Percentiles rank a stretch among this genome's conserved stretches.
phyloP scores from a whole-genome alignment of 2,329 filamentous ascomycete genomes.

The Sclerotinia glacialis region DNA sequence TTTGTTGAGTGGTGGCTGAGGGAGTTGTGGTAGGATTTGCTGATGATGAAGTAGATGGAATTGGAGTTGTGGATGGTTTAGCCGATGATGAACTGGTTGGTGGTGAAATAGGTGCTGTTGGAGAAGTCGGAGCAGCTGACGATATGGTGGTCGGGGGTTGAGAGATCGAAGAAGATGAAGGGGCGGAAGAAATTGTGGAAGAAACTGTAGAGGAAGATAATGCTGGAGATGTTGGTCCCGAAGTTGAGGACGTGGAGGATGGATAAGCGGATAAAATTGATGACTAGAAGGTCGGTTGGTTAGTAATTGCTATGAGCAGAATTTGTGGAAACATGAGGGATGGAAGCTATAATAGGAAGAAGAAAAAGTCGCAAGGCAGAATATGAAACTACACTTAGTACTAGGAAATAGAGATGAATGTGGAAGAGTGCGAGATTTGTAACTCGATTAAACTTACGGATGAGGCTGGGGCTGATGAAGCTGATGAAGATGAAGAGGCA shows the following conservation, averaged over 20 bases:
- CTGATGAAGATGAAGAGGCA: not conserved
- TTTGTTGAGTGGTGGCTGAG: slow-evolving; percentile 27
- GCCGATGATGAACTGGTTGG: not conserved
- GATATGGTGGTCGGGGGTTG: slow-evolving; percentile 9
- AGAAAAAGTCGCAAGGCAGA: rapidly evolving
- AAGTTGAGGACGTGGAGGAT: not conserved
- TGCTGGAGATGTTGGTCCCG: slow-evolving; percentile 7
- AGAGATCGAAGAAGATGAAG: slow-evolving; percentile 5
- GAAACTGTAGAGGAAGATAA: slow-evolving; percentile 18
- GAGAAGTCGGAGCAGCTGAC: not conserved
- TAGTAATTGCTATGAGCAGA: not conserved
- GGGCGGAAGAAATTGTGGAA: not conserved
- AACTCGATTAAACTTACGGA: not conserved
- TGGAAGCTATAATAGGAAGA: not conserved
- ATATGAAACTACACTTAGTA: not conserved
- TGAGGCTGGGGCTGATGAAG: not conserved
- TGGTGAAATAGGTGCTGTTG: not conserved
- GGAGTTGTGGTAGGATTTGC: slow-evolving; percentile 18
- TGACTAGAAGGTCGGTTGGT: not conserved
- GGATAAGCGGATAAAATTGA: not conserved
- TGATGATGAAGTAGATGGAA: slow-evolving; percentile 24
- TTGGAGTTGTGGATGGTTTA: slow-evolving; percentile 27
- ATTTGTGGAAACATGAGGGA: rapidly evolving
- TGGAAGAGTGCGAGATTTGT: not conserved
- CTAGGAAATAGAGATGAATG: rapidly evolving